These are phyloP conservation scores for Schizochytrium sp. DNA, from an alignment of 108 stramenopile genomes.

Conservation along the genomic window DNA sequence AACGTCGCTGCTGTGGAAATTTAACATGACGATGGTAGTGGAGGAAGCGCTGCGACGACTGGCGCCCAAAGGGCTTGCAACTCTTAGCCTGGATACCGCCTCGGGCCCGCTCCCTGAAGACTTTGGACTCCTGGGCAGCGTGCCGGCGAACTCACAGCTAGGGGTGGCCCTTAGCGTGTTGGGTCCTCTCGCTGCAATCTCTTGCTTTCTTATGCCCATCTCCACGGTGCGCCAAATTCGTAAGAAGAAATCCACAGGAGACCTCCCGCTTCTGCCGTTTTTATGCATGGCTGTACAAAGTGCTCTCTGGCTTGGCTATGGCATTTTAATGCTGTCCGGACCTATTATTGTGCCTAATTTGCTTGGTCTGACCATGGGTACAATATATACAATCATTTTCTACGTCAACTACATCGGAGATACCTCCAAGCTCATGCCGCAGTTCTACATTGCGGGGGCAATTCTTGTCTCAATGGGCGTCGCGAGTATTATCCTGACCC, in stretches of 20 bases:
- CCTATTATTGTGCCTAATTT: conserved; percentile 45
- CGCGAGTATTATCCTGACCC: background rate
- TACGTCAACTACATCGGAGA: background rate
- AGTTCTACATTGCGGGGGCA: background rate
- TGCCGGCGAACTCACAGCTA: background rate
- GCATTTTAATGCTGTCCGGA: background rate
- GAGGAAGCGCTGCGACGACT: too few relatives aligned
- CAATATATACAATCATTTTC: background rate
- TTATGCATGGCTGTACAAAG: conserved; percentile 51
- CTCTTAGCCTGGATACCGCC: too few relatives aligned
- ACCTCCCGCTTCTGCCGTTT: conserved; percentile 17
- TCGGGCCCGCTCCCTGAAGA: background rate
- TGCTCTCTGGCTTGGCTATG: conserved; percentile 24
- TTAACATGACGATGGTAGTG: too few relatives aligned
- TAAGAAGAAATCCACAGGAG: background rate
- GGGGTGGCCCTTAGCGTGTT: background rate
- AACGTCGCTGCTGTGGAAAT: too few relatives aligned
- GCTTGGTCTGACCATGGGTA: background rate
- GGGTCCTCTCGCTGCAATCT: background rate
- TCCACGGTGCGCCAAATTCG: conserved; percentile 17
- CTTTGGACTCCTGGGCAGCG: conserved; percentile 4
- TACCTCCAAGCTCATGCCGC: background rate
- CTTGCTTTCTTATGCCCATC: conserved; percentile 27
- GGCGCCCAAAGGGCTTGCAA: too few relatives aligned
- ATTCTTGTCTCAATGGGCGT: background rate